A percentile compares a stretch with the other conserved stretches of the same genome.
Evolutionary conservation across 352 stramenopile species (phyloP).

Genomic region (Phytophthora rubi): DNA sequence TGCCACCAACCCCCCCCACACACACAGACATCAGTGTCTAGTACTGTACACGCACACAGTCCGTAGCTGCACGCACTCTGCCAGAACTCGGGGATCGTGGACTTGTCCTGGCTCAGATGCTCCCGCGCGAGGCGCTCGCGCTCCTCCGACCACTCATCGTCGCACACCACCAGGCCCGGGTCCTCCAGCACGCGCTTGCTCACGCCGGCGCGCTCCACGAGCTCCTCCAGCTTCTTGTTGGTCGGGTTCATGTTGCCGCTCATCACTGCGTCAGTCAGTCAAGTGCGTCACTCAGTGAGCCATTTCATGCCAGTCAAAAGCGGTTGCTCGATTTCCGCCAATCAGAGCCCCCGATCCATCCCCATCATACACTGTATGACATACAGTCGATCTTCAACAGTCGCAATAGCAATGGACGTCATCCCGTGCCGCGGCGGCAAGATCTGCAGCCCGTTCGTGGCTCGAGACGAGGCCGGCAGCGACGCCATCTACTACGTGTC

Average conservation of each 20-base stretch:
- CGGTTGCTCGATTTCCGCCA: neutral
- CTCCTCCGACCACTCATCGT: conserved; percentile 87
- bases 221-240: conserved; percentile 78
- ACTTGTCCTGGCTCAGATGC: conserved; percentile 76
- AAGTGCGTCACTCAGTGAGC: neutral
- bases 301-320: conserved; percentile 14
- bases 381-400: conserved; percentile 28
- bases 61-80: conserved; percentile 48
- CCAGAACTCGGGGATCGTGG: conserved; percentile 82
- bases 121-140: conserved; percentile 73
- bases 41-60: neutral
- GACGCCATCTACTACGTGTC: conserved; percentile 77
- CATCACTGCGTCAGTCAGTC: conserved; percentile 30
- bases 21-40: conserved; percentile 1
- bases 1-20: neutral
- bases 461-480: neutral
- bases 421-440: conserved; percentile 71
- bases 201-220: conserved; percentile 79
- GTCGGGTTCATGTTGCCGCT: conserved; percentile 59
- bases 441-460: conserved; percentile 79
- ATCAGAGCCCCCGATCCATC: neutral
- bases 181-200: conserved; percentile 72
- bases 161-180: conserved; percentile 66
- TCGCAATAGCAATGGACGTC: conserved; percentile 35
- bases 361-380: too few species aligned